These are phyloP conservation scores for Aspergillus brunneoviolaceus DNA, from an alignment of 2,329 filamentous ascomycete genomes.

Conservation along the genomic window DNA sequence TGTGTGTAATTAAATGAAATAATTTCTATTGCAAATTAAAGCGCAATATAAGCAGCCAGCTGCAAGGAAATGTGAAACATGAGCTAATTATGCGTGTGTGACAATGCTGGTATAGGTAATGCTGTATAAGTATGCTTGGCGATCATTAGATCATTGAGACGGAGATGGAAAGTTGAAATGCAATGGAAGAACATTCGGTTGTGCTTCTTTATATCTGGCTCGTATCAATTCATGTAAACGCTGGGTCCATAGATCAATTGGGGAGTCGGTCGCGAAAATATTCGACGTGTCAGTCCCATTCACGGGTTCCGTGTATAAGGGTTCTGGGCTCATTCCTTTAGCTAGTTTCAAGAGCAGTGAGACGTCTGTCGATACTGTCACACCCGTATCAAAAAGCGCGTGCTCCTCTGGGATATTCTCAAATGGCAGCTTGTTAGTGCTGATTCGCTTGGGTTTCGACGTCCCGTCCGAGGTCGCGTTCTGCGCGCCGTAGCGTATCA, in stretches of 20 bases:
- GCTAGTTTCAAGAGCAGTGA: slow-evolving; percentile 8
- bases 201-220: slow-evolving; percentile 18
- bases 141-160: background rate
- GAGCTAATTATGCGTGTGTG: background rate
- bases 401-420: slow-evolving; percentile 28
- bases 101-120: background rate
- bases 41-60: background rate
- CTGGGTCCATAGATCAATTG: slow-evolving; percentile 19
- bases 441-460: slow-evolving; percentile 12
- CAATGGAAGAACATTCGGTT: slow-evolving; percentile 4
- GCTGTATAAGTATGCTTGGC: background rate
- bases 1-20: too few relatives aligned
- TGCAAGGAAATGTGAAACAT: background rate
- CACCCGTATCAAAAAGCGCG: slow-evolving; percentile 24
- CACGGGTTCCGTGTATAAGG: slow-evolving; percentile 23
- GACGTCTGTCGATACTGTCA: slow-evolving; percentile 11
- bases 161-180: slow-evolving; percentile 21
- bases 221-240: slow-evolving; percentile 19
- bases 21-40: background rate
- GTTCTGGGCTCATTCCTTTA: slow-evolving; percentile 10
- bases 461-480: background rate
- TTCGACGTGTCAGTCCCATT: slow-evolving; percentile 14
- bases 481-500: slow-evolving; percentile 25
- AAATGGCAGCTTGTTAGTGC: slow-evolving; percentile 29
- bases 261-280: slow-evolving; percentile 1